Evolutionary conservation across 78 protist species (phyloP), one percentile per base, ranked within the genome.

Genomic region (Guillardia theta): DNA sequence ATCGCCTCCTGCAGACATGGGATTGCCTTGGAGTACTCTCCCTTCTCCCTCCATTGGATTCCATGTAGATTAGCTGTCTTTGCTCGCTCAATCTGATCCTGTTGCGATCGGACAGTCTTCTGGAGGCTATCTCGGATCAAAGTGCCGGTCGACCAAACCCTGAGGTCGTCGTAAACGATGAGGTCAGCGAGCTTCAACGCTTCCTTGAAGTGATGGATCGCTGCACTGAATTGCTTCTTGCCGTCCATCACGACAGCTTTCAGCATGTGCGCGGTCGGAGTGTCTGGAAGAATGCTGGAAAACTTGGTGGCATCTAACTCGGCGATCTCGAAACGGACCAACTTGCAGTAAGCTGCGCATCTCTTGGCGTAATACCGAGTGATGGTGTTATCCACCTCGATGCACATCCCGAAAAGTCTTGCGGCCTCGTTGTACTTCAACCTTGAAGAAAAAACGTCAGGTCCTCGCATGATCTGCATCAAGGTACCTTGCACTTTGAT

Each of bases 1-100:
- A 70, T 12, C 83, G 83, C 83, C 83, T 70, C 83, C 83, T 36
- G 45, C 33, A 70, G 22, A 43, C 83, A 70, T 33, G 83, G 83
- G 46, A 70, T 22, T 9, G 83, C 83, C 33, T 43, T 24, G 33
- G 46, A 24, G 83, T 36, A 70, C 6, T 70, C 36, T 36, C 41
- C 41, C 33, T 36, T 36, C 41, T 70, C 41, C 22, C 83, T 36
- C 83, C 83, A 70, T 12, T 70, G 33, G 5, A 70, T 43, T 4
- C 83, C 83, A 18, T 70, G 83, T 43, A 36, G 83, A 6, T 70
- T 70, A 15, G 83, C 83, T 36, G 36, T 43, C 33, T 33, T 70
- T 15, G 83, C 83, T 2, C 83, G 6, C 33, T 70, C 83, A 1
- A 43, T 43, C 36, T 36, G 46, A 24, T 12, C 10, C 36, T 12